Conservation (phyloP, 352 stramenopile species). For the Phytophthora quininea region DNA sequence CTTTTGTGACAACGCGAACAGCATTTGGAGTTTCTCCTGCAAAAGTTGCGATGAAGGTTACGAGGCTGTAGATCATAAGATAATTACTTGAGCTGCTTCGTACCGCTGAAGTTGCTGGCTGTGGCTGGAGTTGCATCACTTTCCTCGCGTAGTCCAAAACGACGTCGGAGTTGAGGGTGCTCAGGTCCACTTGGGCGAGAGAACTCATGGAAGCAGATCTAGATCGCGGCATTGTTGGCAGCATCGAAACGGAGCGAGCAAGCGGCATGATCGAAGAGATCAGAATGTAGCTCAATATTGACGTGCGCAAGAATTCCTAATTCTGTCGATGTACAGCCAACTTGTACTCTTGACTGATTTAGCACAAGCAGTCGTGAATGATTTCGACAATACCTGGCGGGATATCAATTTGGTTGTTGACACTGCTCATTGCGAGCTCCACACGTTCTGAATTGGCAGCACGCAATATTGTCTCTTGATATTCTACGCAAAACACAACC, state of each 20-base stretch:
- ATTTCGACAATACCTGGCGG: slow-evolving; percentile 21
- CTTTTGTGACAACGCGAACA: slow-evolving; percentile 46
- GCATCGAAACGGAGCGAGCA: slow-evolving; percentile 17
- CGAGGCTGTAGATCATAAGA: too few species aligned
- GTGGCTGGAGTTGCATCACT: slow-evolving; percentile 39
- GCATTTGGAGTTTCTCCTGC: slow-evolving; percentile 46
- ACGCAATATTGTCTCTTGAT: slow-evolving; percentile 17
- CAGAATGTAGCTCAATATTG: not conserved
- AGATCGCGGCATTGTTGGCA: slow-evolving; percentile 26
- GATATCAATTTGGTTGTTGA: slow-evolving; percentile 28
- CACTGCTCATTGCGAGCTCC: slow-evolving; percentile 15
- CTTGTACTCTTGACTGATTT: not conserved
- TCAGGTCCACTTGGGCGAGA: slow-evolving; percentile 38
- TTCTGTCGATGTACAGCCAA: not conserved
- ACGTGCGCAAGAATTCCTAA: not conserved
- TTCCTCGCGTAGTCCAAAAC: slow-evolving; percentile 44
- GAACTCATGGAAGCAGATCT: slow-evolving; percentile 38
- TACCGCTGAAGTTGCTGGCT: slow-evolving; percentile 27
- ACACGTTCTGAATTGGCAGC: slow-evolving; percentile 32
- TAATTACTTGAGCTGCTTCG: not conserved
- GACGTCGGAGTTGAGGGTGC: slow-evolving; percentile 30
- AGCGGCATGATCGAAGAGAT: slow-evolving; percentile 7
- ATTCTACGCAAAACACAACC: slow-evolving; percentile 13
- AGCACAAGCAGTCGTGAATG: slow-evolving; percentile 19
- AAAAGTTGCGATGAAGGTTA: not conserved